Percentiles rank a stretch among this genome's conserved stretches.
Evolutionary conservation across 2,329 filamentous ascomycete genomes (phyloP).

Genomic region (Phyllosticta capitalensis): DNA sequence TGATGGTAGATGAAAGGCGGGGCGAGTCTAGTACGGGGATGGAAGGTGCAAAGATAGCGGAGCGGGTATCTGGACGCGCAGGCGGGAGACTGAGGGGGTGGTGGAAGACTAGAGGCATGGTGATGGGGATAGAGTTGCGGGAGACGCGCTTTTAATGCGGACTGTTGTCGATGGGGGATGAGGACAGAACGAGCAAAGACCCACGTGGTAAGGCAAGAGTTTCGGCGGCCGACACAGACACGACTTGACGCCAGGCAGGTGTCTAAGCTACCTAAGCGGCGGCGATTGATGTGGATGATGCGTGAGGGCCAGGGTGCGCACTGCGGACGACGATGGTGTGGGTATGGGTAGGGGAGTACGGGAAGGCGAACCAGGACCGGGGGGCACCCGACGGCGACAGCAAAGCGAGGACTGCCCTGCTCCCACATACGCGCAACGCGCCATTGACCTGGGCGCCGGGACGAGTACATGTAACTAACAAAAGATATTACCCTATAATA

Average conservation of each 20-base stretch:
- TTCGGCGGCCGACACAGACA: background rate
- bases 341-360: background rate
- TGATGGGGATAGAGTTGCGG: background rate
- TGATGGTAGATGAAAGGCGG: background rate
- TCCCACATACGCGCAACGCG: background rate
- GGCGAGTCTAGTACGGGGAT: constrained; percentile 18
- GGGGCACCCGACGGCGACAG: background rate
- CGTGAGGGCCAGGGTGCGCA: background rate
- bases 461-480: background rate
- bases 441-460: background rate
- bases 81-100: background rate
- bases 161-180: background rate
- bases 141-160: constrained; percentile 1
- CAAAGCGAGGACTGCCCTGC: background rate
- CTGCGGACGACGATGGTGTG: background rate
- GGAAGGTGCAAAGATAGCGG: constrained; percentile 16
- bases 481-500: too few species aligned
- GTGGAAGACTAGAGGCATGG: background rate
- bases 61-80: background rate
- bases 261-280: too few species aligned
- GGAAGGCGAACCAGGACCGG: background rate
- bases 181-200: background rate
- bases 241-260: background rate
- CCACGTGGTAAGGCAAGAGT: constrained; percentile 7
- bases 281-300: background rate